Conservation (phyloP, 306 rosid species). For the Mimosa bimucronata region DNA sequence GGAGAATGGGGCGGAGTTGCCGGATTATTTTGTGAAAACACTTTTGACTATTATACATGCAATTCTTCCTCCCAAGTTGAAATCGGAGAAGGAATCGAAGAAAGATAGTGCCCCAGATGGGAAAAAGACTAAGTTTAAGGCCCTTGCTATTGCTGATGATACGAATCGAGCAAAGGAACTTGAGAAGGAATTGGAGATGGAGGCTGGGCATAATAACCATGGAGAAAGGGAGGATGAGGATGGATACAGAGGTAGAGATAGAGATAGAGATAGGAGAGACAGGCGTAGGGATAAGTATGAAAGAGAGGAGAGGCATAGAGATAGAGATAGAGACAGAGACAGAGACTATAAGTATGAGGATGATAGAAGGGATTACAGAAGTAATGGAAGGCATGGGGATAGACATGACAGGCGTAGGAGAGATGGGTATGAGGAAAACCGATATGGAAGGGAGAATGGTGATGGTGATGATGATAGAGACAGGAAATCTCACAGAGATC, state of each 20-base stretch:
- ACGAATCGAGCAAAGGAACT: constrained; percentile 68
- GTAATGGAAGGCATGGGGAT: constrained; percentile 29
- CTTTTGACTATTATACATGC: constrained; percentile 69
- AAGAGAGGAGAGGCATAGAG: constrained; percentile 32
- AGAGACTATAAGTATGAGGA: constrained; percentile 19
- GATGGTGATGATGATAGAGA: constrained; percentile 41
- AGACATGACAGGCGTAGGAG: constrained; percentile 39
- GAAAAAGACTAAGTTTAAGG: constrained; percentile 54
- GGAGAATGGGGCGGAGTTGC: constrained; percentile 75
- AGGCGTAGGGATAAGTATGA: constrained; percentile 42
- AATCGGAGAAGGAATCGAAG: constrained; percentile 45
- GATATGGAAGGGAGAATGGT: constrained; percentile 41
- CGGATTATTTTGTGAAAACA: constrained; percentile 68
- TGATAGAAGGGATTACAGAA: constrained; percentile 25
- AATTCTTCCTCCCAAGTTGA: constrained; percentile 67
- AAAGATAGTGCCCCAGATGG: constrained; percentile 51
- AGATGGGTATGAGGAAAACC: constrained; percentile 48
- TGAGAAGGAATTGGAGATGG: constrained; percentile 66
- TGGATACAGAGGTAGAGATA: constrained; percentile 37
- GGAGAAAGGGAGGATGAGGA: constrained; percentile 35
- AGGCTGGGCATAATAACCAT: constrained; percentile 43
- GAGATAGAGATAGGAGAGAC: constrained; percentile 39
- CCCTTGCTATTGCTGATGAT: constrained; percentile 61
- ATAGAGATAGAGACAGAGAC: constrained; percentile 33
- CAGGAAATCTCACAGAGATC: constrained; percentile 42